Percentiles rank a stretch among this genome's conserved stretches.
Evolutionary conservation across 148 eudicot genomes (phyloP).

Genomic region (Drosera capensis): DNA sequence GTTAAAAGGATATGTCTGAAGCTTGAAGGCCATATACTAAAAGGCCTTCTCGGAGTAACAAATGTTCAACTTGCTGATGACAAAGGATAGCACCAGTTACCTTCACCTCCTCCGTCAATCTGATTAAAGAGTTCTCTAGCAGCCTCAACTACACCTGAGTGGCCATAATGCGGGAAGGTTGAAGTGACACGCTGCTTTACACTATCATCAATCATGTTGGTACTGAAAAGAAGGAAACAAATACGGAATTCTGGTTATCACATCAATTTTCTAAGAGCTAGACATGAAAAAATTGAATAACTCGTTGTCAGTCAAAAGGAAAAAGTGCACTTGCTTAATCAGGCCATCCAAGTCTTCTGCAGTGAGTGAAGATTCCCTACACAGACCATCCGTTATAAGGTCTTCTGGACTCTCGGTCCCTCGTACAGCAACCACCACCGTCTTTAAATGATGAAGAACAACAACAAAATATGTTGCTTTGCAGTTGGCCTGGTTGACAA

Average conservation of each 20-base stretch:
- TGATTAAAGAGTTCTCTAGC: constrained; percentile 61
- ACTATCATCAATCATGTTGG: constrained; percentile 16
- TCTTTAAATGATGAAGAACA: constrained; percentile 38
- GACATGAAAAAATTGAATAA: constrained; percentile 2
- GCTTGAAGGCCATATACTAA: background rate
- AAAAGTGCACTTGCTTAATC: constrained; percentile 33
- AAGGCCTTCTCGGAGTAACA: too few relatives aligned
- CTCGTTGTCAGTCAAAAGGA: too few relatives aligned
- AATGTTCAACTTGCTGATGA: too few relatives aligned
- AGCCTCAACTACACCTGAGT: constrained; percentile 65
- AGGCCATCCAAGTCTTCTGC: constrained; percentile 50
- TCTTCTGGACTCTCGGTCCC: constrained; percentile 84
- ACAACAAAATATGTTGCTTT: constrained; percentile 63
- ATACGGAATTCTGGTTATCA: background rate
- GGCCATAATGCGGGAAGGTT: constrained; percentile 55
- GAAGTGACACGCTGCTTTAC: constrained; percentile 22
- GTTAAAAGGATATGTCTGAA: too few relatives aligned
- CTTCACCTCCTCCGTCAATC: constrained; percentile 40
- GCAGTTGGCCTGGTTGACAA: constrained; percentile 38
- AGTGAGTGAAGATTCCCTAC: constrained; percentile 59
- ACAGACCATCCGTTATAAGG: constrained; percentile 61
- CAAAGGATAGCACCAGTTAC: constrained; percentile 1
- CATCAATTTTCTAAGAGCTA: constrained; percentile 2
- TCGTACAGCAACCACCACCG: constrained; percentile 53
- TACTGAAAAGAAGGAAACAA: constrained; percentile 22